Conservation (phyloP, 164 flowering plant genomes). For the Euptelea pleiosperma region DNA sequence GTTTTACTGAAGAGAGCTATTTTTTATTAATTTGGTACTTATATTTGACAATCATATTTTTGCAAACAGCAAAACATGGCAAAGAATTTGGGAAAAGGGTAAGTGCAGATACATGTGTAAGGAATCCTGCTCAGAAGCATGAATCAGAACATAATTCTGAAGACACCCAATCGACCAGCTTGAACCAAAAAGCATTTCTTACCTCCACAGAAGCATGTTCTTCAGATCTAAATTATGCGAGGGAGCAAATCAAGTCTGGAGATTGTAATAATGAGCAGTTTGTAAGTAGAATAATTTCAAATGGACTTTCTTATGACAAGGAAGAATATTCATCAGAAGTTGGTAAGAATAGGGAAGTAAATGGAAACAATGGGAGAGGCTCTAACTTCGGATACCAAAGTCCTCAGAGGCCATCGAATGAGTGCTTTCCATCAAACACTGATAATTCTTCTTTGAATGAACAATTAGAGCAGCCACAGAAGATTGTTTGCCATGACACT, state of each 20-base stretch:
- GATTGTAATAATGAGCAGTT: slow-evolving; percentile 15
- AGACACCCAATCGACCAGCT: slow-evolving; percentile 16
- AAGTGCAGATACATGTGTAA: slow-evolving; percentile 11
- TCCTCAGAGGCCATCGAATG: slow-evolving; percentile 4
- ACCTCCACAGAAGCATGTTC: slow-evolving; percentile 10
- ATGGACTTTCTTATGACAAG: slow-evolving; percentile 23
- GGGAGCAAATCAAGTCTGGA: slow-evolving; percentile 12
- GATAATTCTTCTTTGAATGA: slow-evolving; percentile 22
- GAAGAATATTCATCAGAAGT: slow-evolving; percentile 7
- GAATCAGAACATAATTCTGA: slow-evolving; percentile 13
- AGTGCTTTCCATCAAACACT: no score
- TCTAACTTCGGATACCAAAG: slow-evolving; percentile 15
- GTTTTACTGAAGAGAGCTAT: not conserved
- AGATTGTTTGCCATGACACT: slow-evolving; percentile 13
- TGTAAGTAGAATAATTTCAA: slow-evolving; percentile 7
- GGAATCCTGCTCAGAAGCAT: slow-evolving; percentile 15
- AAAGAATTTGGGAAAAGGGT: slow-evolving; percentile 8
- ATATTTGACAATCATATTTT: not conserved
- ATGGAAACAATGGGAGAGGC: slow-evolving; percentile 6
- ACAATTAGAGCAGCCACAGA: slow-evolving; percentile 22
- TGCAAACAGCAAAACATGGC: slow-evolving; percentile 40
- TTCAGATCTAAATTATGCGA: no score
- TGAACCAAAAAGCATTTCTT: slow-evolving; percentile 11
- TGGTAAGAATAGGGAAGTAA: slow-evolving; percentile 12
- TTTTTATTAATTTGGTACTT: not conserved